These are phyloP conservation scores for Pythium aristosporum DNA, from an alignment of 352 stramenopile species.

Conservation along the genomic window DNA sequence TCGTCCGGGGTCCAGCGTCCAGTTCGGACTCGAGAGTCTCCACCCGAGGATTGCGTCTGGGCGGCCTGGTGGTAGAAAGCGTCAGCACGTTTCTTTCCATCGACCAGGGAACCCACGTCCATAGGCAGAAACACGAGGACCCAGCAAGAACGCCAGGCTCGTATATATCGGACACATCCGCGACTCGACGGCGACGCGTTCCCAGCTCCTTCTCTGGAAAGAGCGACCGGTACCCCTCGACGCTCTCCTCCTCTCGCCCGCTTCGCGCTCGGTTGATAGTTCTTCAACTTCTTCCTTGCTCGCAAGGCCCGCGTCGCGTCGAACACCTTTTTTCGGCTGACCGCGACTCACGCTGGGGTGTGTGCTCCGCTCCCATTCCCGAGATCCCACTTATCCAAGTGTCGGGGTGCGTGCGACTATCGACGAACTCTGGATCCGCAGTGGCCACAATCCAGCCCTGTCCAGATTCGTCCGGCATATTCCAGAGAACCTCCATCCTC, in stretches of 20 bases:
- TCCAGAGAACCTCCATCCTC: neutral
- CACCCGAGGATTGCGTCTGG: neutral
- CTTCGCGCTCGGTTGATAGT: slow-evolving; percentile 21
- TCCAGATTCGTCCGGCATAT: neutral
- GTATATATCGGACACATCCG: slow-evolving; percentile 5
- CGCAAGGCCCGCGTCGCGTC: slow-evolving; percentile 4
- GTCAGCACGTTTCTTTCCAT: slow-evolving; percentile 28
- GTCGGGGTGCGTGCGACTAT: neutral
- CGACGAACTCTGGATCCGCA: neutral
- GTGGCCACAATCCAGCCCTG: neutral
- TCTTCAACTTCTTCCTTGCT: slow-evolving; percentile 23
- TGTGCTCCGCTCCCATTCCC: neutral
- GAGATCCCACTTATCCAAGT: neutral
- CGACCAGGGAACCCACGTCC: slow-evolving; percentile 4
- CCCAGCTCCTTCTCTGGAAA: slow-evolving; percentile 13
- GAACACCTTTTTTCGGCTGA: neutral
- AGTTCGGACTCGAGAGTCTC: neutral
- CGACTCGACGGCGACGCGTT: slow-evolving; percentile 4
- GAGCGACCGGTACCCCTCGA: neutral
- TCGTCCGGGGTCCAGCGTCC: neutral
- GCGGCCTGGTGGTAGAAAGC: slow-evolving; percentile 11
- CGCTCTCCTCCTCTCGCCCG: neutral
- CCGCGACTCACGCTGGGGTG: neutral
- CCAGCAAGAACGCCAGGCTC: slow-evolving; percentile 2
- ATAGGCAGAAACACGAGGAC: slow-evolving; percentile 15